phyloP scores from a whole-genome alignment of 345 rosid species.

The Murraya koenigii region DNA sequence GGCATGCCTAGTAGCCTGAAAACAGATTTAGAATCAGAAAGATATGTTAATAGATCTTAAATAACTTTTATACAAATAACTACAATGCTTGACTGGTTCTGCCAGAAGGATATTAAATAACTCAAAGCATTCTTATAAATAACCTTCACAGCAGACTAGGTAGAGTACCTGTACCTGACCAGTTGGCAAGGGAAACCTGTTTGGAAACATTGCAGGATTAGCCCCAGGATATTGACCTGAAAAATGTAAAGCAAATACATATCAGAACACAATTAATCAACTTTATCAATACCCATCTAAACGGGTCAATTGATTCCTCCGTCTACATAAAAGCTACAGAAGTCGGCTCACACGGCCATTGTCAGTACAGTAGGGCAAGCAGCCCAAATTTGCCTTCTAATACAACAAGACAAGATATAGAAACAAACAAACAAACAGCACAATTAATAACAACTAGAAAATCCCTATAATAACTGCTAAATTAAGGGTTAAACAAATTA shows the following conservation, averaged over 20 bases:
- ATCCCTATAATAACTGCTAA: no score
- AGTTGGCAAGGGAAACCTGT: slow-evolving; percentile 64
- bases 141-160: not conserved
- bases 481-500: no score
- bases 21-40: not conserved
- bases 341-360: slow-evolving; percentile 76
- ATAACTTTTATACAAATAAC: not conserved
- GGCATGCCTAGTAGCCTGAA: slow-evolving; percentile 98
- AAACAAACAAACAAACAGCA: slow-evolving; percentile 81
- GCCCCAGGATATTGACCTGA: slow-evolving; percentile 84
- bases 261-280: slow-evolving; percentile 18
- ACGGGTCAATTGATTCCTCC: slow-evolving; percentile 82
- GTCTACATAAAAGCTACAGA: slow-evolving; percentile 90
- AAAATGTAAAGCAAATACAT: slow-evolving; percentile 16
- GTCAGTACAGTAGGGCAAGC: slow-evolving; percentile 87
- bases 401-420: slow-evolving; percentile 71
- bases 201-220: slow-evolving; percentile 78
- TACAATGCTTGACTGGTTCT: not conserved
- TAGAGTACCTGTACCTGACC: slow-evolving; percentile 55
- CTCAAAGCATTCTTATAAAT: slow-evolving; percentile 1
- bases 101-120: slow-evolving; percentile 6
- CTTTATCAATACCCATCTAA: slow-evolving; percentile 66
- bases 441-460: no score
- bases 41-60: not conserved
- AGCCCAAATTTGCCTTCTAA: slow-evolving; percentile 88